A percentile compares a stretch with the other conserved stretches of the same genome.
phyloP scores from a whole-genome alignment of 495 filamentous ascomycete species.

The Chaetomium cochliodes region DNA sequence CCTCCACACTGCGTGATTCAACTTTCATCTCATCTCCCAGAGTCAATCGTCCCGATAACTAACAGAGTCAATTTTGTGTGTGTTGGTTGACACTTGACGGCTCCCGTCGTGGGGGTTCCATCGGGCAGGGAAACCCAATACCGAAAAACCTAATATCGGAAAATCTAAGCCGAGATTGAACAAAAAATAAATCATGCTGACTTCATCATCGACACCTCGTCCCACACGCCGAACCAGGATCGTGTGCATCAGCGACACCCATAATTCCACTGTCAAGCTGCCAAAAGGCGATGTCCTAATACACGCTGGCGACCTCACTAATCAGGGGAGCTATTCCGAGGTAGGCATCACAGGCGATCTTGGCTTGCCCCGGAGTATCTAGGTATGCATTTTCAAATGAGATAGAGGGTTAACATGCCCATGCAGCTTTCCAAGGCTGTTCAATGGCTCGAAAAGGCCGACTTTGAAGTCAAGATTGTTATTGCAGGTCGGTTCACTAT shows the following conservation, averaged over 20 bases:
- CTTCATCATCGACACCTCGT: conserved; percentile 11
- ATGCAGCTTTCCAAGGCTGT: conserved; percentile 49
- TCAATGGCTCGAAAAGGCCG: conserved; percentile 74
- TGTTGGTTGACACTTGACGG: no score
- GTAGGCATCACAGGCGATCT: conserved; percentile 17
- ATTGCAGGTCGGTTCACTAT: conserved; percentile 62
- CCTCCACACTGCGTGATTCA: no score
- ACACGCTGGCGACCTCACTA: conserved; percentile 86
- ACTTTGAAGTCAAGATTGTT: conserved; percentile 79
- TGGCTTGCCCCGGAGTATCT: no score
- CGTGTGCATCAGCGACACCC: conserved; percentile 86
- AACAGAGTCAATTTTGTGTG: no score
- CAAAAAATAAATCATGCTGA: neutral
- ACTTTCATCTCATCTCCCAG: no score
- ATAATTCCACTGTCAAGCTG: conserved; percentile 64
- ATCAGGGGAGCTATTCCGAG: conserved; percentile 64
- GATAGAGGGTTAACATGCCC: neutral
- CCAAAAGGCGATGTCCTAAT: conserved; percentile 86
- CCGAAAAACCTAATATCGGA: no score
- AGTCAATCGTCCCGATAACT: no score
- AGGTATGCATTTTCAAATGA: neutral
- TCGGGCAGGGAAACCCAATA: no score
- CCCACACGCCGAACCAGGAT: conserved; percentile 42
- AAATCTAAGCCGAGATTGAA: no score
- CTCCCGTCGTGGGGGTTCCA: no score